Percentiles rank a stretch among this genome's conserved stretches.
Conservation (phyloP, 1,284 basidiomycete species). For the Melampsora americana region DNA sequence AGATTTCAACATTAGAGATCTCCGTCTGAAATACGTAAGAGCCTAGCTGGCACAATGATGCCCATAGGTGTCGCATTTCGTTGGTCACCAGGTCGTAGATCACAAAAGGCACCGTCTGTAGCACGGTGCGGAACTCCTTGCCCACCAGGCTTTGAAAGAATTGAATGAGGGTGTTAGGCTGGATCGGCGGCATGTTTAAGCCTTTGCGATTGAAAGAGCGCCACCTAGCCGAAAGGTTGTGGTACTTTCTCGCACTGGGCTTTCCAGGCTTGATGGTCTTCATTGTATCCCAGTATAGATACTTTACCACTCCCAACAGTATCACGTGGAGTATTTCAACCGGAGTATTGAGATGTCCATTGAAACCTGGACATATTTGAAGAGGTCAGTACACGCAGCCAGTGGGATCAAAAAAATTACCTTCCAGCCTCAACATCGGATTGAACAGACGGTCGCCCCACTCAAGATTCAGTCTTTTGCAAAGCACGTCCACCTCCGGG, state of each 20-base stretch:
- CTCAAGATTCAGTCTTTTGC: too few relatives aligned
- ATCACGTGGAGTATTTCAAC: conserved; percentile 56
- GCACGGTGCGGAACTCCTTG: conserved; percentile 54
- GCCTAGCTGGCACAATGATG: conserved; percentile 52
- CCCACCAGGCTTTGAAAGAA: conserved; percentile 54
- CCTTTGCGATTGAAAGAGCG: conserved; percentile 49
- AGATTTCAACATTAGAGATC: conserved; percentile 53
- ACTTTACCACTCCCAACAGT: conserved; percentile 56
- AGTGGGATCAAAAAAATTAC: too few relatives aligned
- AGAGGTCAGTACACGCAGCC: too few relatives aligned
- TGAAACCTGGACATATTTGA: too few relatives aligned
- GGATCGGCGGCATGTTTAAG: conserved; percentile 48
- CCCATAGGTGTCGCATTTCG: conserved; percentile 51
- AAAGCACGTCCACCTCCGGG: too few relatives aligned
- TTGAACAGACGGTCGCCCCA: too few relatives aligned
- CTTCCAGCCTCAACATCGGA: too few relatives aligned
- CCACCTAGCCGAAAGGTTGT: conserved; percentile 49
- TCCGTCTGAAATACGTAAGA: conserved; percentile 55
- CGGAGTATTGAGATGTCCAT: conserved; percentile 54
- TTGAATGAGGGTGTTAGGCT: conserved; percentile 51
- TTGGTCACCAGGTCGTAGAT: conserved; percentile 51
- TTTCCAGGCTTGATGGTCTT: conserved; percentile 42
- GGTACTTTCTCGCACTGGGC: too few relatives aligned
- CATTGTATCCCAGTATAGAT: conserved; percentile 55
- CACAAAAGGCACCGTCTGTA: conserved; percentile 56